A percentile compares a stretch with the other conserved stretches of the same genome.
phyloP scores from a whole-genome alignment of 495 filamentous ascomycete genomes.

The Xanthoparmelia taractica region DNA sequence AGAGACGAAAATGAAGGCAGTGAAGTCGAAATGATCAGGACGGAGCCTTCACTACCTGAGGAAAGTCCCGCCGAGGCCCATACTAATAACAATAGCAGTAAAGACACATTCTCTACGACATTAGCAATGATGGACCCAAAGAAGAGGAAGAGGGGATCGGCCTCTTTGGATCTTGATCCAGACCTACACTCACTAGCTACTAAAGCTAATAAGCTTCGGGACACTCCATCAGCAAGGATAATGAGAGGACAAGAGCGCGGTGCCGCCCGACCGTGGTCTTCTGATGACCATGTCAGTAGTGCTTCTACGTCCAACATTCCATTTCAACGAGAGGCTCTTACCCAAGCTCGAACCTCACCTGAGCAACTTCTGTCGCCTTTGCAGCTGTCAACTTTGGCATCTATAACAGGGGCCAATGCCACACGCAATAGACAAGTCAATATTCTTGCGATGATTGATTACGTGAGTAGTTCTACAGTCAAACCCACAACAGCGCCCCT shows the following conservation, averaged over 20 bases:
- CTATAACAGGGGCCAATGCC: slow-evolving; percentile 18
- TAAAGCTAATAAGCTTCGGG: not conserved
- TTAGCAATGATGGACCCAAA: not conserved
- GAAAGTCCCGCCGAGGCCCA: not conserved
- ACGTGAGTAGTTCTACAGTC: slow-evolving; percentile 16
- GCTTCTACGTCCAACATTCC: not conserved
- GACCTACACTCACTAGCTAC: not conserved
- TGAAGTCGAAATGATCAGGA: not conserved
- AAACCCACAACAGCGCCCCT: slow-evolving; percentile 17
- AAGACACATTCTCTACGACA: not conserved
- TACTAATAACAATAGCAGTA: not conserved
- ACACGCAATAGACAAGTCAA: slow-evolving; percentile 21
- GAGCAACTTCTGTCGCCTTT: not conserved
- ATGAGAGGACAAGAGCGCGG: not conserved
- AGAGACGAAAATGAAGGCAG: not conserved
- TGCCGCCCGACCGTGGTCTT: not conserved
- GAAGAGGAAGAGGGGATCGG: not conserved
- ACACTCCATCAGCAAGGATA: not conserved
- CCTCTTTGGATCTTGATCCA: not conserved
- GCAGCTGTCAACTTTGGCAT: slow-evolving; percentile 18
- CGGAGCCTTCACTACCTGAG: not conserved
- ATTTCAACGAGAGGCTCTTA: not conserved
- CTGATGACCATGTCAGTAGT: not conserved
- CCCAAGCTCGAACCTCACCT: not conserved
- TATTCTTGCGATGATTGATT: slow-evolving; percentile 24